Base-by-base conservation (phyloP, 208 protist genomes). In the Trypanosomatidae sp. region DNA sequence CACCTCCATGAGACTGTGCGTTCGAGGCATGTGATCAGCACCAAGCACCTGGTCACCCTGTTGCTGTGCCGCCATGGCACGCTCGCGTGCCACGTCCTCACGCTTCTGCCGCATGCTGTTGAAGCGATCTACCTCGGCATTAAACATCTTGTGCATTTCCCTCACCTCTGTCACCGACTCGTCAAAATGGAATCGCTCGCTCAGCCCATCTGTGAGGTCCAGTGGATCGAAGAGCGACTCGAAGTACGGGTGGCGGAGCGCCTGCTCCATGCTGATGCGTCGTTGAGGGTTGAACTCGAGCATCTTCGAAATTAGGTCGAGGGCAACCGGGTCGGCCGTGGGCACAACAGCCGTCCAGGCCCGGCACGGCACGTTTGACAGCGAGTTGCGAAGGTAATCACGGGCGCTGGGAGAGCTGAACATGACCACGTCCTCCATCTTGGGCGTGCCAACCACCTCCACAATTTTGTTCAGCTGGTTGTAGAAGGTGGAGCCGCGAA, bases 391-490 rank as follows among this genome's bases (percentile, higher is more conserved):
- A 58, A 98, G 80, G 78, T 97, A 98, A 50, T 97, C 79, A 36
- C 84, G 85, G 12, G 94, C 95, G 46, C 91, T 91, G 39, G 79
- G 69, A 36, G 91, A 97, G 58, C 87, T 92, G 76, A 98, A 97
- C 73, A 90, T 86, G 60, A 64, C 77, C 9, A 99, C 83, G 47
- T 98, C 97, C 19, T 98, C 92, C 76, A 96, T 91, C 17, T 84
- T 72, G 5, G 96, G 95, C 12, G 93, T 94, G 62, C 96, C 96
- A 5, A 98, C 84, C 53, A 98, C 86, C 65, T 96, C 91, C 1
- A 98, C 92, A 60, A 98, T 96, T 58, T 94, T 97, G 82, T 97
- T 93, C 39, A 97, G 81, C 75, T 97, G 93, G 71, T 97, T 96
- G 89, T 95, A 97, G 71, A 96, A 97, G 15, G 89, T 96, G n/a